Evolutionary conservation across 306 rosid genomes (phyloP).

Genomic region (Gastrolobium bilobum): DNA sequence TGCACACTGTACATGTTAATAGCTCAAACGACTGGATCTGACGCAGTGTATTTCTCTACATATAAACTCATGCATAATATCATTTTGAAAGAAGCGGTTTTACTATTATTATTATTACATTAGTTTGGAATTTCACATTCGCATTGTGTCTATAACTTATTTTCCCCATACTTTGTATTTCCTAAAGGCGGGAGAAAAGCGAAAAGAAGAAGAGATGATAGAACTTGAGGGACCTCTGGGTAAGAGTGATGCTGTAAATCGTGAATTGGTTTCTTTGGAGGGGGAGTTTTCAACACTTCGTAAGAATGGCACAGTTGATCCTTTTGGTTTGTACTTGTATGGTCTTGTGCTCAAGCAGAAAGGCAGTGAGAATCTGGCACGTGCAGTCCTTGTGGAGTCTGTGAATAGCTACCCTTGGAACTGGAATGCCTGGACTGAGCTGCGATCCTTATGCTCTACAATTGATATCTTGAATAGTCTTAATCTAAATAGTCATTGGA

Average conservation of each 20-base stretch:
- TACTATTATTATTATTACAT: no score
- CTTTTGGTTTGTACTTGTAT: constrained; percentile 87
- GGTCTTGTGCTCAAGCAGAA: constrained; percentile 93
- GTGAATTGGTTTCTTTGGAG: constrained; percentile 84
- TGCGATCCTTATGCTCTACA: constrained; percentile 82
- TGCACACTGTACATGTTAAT: constrained; percentile 19
- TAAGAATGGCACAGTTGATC: constrained; percentile 79
- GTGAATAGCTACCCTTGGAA: constrained; percentile 98
- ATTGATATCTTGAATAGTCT: constrained; percentile 81
- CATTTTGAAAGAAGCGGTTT: not conserved
- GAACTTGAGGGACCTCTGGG: constrained; percentile 98
- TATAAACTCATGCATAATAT: constrained; percentile 6
- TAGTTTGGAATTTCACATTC: constrained; percentile 12
- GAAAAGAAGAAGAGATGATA: constrained; percentile 95
- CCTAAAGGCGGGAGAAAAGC: constrained; percentile 93
- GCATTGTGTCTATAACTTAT: not conserved
- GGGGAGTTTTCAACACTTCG: constrained; percentile 85
- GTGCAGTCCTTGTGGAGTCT: constrained; percentile 88
- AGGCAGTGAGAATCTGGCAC: constrained; percentile 83
- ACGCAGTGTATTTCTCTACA: constrained; percentile 14
- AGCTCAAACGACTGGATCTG: not conserved
- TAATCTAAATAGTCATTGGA: constrained; percentile 92
- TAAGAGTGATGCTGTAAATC: constrained; percentile 77
- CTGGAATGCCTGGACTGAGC: constrained; percentile 98
- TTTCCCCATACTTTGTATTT: constrained; percentile 14